Evolutionary conservation across 2,329 filamentous ascomycete species (phyloP).

Genomic region (Phaeophleospora eucalypticola): DNA sequence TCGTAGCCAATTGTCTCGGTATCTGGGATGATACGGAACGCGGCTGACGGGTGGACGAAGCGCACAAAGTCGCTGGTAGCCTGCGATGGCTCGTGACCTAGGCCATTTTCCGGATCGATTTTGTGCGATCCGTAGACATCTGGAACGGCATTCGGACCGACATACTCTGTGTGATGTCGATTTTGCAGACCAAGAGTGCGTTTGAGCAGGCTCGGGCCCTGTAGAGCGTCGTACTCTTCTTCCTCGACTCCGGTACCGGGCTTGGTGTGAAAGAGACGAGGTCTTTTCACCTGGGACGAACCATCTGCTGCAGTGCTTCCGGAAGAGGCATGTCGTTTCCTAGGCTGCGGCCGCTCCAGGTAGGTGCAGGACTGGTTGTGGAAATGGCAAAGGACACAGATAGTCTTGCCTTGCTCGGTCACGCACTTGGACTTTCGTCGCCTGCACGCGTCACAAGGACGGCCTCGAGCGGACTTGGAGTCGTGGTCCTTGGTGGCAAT

Average conservation of each 20-base stretch:
- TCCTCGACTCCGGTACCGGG: constrained; percentile 48
- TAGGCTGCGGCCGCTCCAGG: constrained; percentile 43
- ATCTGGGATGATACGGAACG: constrained; percentile 67
- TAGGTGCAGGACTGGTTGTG: constrained; percentile 73
- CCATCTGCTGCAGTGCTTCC: constrained; percentile 3
- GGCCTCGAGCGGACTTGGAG: constrained; percentile 11
- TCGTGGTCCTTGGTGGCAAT: constrained; percentile 4
- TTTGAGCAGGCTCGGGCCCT: constrained; percentile 62
- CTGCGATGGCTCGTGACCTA: constrained; percentile 1
- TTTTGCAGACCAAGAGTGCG: constrained; percentile 49
- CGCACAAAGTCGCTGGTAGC: constrained; percentile 43
- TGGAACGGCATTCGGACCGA: constrained; percentile 25
- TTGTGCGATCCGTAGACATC: constrained; percentile 15
- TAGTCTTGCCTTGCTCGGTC: constrained; percentile 21
- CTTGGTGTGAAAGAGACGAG: constrained; percentile 12
- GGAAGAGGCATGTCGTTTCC: constrained; percentile 15
- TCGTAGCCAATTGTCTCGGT: constrained; percentile 22
- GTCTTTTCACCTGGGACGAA: constrained; percentile 13
- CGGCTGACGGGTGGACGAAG: constrained; percentile 70
- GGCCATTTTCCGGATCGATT: not conserved
- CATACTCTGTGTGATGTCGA: constrained; percentile 26
- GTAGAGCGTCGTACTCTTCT: constrained; percentile 65
- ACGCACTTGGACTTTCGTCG: constrained; percentile 20
- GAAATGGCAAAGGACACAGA: constrained; percentile 34
- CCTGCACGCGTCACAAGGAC: constrained; percentile 17